Conservation (phyloP, 2,329 filamentous ascomycete genomes). For the Ceratocystis cacaofunesta region DNA sequence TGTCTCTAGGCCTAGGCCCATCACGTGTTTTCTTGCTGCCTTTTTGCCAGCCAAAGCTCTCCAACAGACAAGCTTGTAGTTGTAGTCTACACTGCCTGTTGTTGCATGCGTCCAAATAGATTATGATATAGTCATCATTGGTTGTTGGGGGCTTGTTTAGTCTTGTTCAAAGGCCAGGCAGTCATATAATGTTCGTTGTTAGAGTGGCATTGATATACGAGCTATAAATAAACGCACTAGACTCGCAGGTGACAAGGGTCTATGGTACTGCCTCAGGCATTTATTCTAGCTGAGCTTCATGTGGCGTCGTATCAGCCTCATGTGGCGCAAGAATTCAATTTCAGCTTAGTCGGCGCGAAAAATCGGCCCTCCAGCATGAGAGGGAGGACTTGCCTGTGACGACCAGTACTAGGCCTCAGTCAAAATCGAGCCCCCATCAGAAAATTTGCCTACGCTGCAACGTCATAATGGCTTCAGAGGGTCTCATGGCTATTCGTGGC, state of each 20-base stretch:
- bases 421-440: background rate
- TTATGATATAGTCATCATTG: background rate
- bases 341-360: conserved; percentile 9
- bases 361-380: conserved; percentile 8
- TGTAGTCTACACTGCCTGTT: too few relatives aligned
- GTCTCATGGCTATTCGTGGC: conserved; percentile 20
- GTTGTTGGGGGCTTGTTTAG: too few relatives aligned
- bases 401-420: background rate
- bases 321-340: conserved; percentile 11
- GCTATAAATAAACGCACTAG: background rate
- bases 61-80: too few relatives aligned
- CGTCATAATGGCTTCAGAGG: conserved; percentile 19
- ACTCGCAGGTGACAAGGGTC: background rate
- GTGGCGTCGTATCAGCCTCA: background rate
- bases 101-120: background rate
- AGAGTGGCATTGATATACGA: background rate
- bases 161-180: background rate
- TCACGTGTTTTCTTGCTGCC: background rate
- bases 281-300: too few relatives aligned
- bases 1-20: background rate
- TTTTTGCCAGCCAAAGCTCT: background rate
- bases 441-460: background rate
- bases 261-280: background rate
- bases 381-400: background rate
- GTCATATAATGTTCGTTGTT: background rate